phyloP scores from a whole-genome alignment of 805 yeast species.

The Pichia exigua region DNA sequence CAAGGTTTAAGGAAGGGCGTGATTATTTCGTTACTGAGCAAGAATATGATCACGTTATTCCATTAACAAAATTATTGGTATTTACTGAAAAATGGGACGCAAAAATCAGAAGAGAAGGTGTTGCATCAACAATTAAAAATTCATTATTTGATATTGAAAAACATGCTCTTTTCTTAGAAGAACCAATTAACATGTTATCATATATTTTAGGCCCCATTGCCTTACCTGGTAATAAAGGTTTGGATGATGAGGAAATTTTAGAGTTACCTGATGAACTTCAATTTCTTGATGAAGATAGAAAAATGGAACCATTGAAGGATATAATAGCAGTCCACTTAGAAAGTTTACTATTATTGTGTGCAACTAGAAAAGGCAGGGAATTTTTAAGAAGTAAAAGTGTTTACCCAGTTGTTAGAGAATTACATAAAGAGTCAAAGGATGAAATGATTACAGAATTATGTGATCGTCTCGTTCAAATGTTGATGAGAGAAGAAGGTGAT shows the following conservation, averaged over 20 bases:
- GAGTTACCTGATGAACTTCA: slow-evolving; percentile 86
- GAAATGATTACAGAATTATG: slow-evolving; percentile 53
- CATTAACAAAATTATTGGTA: slow-evolving; percentile 71
- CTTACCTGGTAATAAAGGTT: slow-evolving; percentile 45
- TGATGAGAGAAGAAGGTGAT: slow-evolving; percentile 82
- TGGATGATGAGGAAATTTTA: slow-evolving; percentile 78
- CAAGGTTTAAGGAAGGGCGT: slow-evolving; percentile 70
- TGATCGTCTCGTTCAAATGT: slow-evolving; percentile 80
- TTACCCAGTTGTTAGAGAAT: slow-evolving; percentile 78
- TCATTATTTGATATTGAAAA: slow-evolving; percentile 70
- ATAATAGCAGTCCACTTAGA: slow-evolving; percentile 71
- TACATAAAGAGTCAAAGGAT: slow-evolving; percentile 52
- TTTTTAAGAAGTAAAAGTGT: slow-evolving; percentile 72
- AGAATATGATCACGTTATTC: slow-evolving; percentile 66
- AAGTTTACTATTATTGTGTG: slow-evolving; percentile 67
- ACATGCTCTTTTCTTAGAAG: slow-evolving; percentile 53
- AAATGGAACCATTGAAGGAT: slow-evolving; percentile 63
- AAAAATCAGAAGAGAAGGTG: slow-evolving; percentile 80
- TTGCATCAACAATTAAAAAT: slow-evolving; percentile 87
- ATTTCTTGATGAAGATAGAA: slow-evolving; percentile 64
- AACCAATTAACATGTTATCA: slow-evolving; percentile 69
- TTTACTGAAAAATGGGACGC: slow-evolving; percentile 78
- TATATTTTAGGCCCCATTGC: slow-evolving; percentile 77
- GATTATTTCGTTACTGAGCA: slow-evolving; percentile 68
- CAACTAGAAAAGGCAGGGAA: slow-evolving; percentile 68